Conservation (phyloP, 2,329 filamentous ascomycete genomes). For the Paecilomyces formosus region DNA sequence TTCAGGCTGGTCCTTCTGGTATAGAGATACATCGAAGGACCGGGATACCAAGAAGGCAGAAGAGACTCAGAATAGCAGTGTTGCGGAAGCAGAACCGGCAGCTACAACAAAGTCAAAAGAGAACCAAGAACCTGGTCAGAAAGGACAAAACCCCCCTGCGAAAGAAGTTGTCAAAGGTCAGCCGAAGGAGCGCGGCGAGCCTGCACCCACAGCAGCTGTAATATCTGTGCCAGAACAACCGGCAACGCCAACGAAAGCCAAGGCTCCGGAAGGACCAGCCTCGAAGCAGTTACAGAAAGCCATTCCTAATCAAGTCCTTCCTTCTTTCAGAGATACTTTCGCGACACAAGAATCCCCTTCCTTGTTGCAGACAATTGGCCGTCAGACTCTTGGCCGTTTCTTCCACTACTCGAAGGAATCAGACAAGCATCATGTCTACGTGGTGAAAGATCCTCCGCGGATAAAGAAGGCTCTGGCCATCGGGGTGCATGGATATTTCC, state of each 20-base stretch:
- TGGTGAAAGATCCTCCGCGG: slow-evolving; percentile 59
- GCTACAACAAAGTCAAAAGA: slow-evolving; percentile 10
- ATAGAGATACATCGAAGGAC: slow-evolving; percentile 25
- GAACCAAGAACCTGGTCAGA: slow-evolving; percentile 12
- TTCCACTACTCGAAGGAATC: slow-evolving; percentile 47
- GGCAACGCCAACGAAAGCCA: slow-evolving; percentile 10
- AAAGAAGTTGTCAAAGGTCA: slow-evolving; percentile 24
- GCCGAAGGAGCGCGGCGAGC: slow-evolving; percentile 12
- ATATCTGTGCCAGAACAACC: slow-evolving; percentile 11
- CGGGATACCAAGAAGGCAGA: slow-evolving; percentile 13
- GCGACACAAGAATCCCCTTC: slow-evolving; percentile 46
- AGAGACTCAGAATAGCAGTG: slow-evolving; percentile 18
- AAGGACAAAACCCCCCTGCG: slow-evolving; percentile 18
- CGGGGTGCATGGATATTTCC: slow-evolving; percentile 90
- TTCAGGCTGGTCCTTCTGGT: slow-evolving; percentile 37
- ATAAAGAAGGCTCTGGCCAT: slow-evolving; percentile 86
- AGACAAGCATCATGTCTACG: slow-evolving; percentile 62
- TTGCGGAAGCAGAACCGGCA: slow-evolving; percentile 12
- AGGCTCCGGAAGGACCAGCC: slow-evolving; percentile 22
- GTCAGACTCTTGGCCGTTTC: slow-evolving; percentile 20
- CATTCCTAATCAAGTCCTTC: slow-evolving; percentile 42
- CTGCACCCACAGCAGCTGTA: slow-evolving; percentile 15
- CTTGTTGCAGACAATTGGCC: slow-evolving; percentile 50
- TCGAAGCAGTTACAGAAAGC: slow-evolving; percentile 28
- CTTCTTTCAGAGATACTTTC: slow-evolving; percentile 41